Evolutionary conservation across 257 asterid species (phyloP).

Genomic region (Prunella vulgaris): DNA sequence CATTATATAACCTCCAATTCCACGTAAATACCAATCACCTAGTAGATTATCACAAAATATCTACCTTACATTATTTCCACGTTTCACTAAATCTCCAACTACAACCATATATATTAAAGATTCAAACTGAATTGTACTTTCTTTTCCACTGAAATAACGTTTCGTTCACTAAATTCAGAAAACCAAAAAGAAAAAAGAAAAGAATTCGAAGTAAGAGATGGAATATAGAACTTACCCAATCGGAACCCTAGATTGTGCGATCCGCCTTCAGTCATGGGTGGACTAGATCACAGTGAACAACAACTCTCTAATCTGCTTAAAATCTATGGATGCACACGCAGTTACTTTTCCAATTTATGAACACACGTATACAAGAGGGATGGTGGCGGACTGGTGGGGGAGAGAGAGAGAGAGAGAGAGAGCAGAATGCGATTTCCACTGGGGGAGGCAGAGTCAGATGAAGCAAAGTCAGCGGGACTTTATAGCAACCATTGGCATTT

Average conservation of each 20-base stretch:
- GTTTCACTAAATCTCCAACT: background rate
- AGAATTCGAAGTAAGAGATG: background rate
- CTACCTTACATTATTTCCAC: background rate
- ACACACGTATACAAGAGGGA: background rate
- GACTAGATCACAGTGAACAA: slow-evolving; percentile 26
- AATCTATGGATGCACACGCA: background rate
- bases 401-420: slow-evolving; percentile 2
- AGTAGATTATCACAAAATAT: background rate
- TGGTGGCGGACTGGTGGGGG: background rate
- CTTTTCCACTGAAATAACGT: background rate
- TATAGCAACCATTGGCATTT: slow-evolving; percentile 6
- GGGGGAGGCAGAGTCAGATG: slow-evolving; percentile 24
- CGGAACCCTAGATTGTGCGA: slow-evolving; percentile 49
- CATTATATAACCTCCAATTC: slow-evolving; percentile 2
- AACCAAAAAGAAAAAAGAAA: background rate
- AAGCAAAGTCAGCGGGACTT: slow-evolving; percentile 22
- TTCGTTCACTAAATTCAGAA: background rate
- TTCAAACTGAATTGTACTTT: background rate
- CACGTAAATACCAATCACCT: background rate
- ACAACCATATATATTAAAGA: slow-evolving; percentile 7
- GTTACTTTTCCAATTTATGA: background rate
- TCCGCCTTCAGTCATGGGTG: slow-evolving; percentile 57
- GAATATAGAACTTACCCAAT: slow-evolving; percentile 36
- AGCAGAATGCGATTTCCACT: slow-evolving; percentile 17
- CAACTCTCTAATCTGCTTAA: slow-evolving; percentile 14